phyloP scores from a whole-genome alignment of 495 filamentous ascomycete species.

The Talaromyces adpressus region DNA sequence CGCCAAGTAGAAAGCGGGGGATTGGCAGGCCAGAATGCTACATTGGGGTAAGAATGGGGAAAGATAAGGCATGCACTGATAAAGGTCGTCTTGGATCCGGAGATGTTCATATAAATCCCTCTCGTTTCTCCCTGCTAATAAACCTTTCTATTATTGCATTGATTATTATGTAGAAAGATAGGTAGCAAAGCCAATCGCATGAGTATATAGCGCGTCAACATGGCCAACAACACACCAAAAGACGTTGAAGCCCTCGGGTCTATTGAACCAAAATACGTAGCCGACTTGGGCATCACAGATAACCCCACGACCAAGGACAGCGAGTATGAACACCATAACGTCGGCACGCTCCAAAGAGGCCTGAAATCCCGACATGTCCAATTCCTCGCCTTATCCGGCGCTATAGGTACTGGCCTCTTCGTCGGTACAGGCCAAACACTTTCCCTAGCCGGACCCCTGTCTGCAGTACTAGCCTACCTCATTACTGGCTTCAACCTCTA shows the following conservation, averaged over 20 bases:
- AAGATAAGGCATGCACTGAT: not conserved
- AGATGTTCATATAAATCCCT: not conserved
- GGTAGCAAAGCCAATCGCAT: not conserved
- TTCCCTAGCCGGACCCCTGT: conserved; percentile 56
- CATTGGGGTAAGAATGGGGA: not conserved
- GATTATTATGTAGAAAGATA: not conserved
- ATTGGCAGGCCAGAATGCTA: not conserved
- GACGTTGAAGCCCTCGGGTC: not conserved
- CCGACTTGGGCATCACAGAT: not conserved
- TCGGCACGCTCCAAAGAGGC: not conserved
- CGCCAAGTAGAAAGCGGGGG: not conserved
- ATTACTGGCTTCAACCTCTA: conserved; percentile 60
- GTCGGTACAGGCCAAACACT: conserved; percentile 61
- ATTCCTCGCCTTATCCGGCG: conserved; percentile 65
- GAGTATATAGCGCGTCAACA: not conserved
- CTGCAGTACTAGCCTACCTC: conserved; percentile 59
- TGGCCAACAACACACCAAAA: not conserved
- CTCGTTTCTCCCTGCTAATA: not conserved
- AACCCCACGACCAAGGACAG: not conserved
- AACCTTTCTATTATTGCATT: not conserved
- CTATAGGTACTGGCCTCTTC: conserved; percentile 72
- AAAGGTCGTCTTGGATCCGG: not conserved
- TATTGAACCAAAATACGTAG: not conserved
- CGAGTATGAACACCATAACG: not conserved
- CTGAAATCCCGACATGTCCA: conserved; percentile 58